Evolutionary conservation across 139 green algal genomes (phyloP).

Genomic region (Mesostigma viride): DNA sequence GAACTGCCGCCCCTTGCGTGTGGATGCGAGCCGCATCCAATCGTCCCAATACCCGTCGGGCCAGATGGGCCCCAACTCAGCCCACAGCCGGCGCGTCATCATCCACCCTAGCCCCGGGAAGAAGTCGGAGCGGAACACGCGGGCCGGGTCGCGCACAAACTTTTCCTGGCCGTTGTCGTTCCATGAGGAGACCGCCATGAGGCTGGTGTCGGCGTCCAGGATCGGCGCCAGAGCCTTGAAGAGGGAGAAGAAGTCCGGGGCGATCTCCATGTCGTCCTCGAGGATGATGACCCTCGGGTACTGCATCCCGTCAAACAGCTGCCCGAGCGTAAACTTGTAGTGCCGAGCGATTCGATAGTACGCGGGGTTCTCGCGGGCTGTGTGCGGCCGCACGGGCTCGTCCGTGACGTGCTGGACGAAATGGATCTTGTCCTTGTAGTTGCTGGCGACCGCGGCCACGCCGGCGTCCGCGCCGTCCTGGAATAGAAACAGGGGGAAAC

Average conservation of each 20-base stretch:
- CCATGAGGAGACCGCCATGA: conserved; percentile 31
- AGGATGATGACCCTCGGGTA: conserved; percentile 32
- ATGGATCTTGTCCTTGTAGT: neutral
- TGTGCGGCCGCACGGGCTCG: neutral
- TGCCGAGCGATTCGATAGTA: conserved; percentile 30
- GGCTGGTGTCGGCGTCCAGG: conserved; percentile 26
- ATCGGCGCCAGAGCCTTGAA: conserved; percentile 25
- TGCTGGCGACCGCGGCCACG: neutral
- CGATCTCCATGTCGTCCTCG: conserved; percentile 38
- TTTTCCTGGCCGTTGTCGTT: conserved; percentile 36
- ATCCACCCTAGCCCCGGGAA: conserved; percentile 39
- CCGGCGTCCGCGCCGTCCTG: neutral
- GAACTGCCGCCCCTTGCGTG: conserved; percentile 24
- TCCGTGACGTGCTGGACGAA: conserved; percentile 20
- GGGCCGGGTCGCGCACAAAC: conserved; percentile 23
- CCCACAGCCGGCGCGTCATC: conserved; percentile 22
- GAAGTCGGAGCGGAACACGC: conserved; percentile 32
- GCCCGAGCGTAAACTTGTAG: conserved; percentile 31
- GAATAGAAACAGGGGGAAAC: too few species aligned
- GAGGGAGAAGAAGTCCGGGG: conserved; percentile 34
- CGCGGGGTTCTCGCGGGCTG: conserved; percentile 17
- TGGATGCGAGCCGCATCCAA: conserved; percentile 17
- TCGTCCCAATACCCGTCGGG: conserved; percentile 34
- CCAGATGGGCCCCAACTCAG: conserved; percentile 26
- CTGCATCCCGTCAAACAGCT: conserved; percentile 20